Evolutionary conservation across 164 flowering plant species (phyloP).

Genomic region (Saururus chinensis): DNA sequence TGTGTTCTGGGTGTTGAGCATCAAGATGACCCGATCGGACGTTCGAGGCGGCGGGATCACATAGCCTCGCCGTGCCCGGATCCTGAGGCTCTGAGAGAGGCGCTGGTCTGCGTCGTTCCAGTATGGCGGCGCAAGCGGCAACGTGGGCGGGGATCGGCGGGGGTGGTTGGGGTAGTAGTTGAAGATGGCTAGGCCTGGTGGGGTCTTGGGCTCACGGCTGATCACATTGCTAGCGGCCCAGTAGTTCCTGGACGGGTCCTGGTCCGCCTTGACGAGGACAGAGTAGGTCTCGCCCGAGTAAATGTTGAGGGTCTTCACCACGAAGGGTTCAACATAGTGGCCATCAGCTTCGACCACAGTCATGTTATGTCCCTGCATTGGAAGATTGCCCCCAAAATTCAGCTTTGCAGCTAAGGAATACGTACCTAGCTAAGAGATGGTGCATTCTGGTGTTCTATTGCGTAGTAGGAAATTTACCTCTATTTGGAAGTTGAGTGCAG

Average conservation of each 20-base stretch:
- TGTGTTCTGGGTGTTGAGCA: slow-evolving; percentile 71
- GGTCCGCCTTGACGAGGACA: slow-evolving; percentile 56
- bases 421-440: background rate
- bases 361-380: slow-evolving; percentile 69
- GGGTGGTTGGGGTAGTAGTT: slow-evolving; percentile 83
- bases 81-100: slow-evolving; percentile 34
- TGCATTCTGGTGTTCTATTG: background rate
- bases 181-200: slow-evolving; percentile 47
- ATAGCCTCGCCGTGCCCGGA: slow-evolving; percentile 40
- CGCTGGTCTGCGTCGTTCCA: slow-evolving; percentile 43
- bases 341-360: slow-evolving; percentile 92
- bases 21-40: slow-evolving; percentile 40
- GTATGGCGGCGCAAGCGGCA: slow-evolving; percentile 39
- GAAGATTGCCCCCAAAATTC: background rate
- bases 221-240: slow-evolving; percentile 49
- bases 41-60: slow-evolving; percentile 36
- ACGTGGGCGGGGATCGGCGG: slow-evolving; percentile 28
- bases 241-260: slow-evolving; percentile 57
- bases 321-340: slow-evolving; percentile 69
- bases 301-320: slow-evolving; percentile 46
- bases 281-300: slow-evolving; percentile 91
- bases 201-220: slow-evolving; percentile 33
- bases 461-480: slow-evolving; percentile 31
- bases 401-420: background rate
- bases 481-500: slow-evolving; percentile 71